A percentile compares a stretch with the other conserved stretches of the same genome.
Conservation (phyloP, 192 early-diverging fungal species). For the Spinellus fusiger region DNA sequence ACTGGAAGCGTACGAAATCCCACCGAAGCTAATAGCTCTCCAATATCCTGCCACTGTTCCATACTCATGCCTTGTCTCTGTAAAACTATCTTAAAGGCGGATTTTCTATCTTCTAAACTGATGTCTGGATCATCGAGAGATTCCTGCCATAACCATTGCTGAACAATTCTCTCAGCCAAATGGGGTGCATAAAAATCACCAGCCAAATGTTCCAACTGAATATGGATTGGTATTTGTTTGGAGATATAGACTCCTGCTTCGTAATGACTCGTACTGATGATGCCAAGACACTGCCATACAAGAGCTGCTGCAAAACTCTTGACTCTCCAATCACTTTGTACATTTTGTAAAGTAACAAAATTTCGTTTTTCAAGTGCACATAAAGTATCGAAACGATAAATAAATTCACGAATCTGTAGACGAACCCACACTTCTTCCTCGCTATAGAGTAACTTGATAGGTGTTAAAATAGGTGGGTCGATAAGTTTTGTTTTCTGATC, state of each 20-base stretch:
- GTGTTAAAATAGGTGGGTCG: not conserved
- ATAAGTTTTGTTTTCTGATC: not conserved
- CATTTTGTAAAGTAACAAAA: slow-evolving; percentile 18
- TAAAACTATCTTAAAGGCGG: not conserved
- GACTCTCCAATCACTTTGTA: slow-evolving; percentile 22
- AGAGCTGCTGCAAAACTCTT: slow-evolving; percentile 3
- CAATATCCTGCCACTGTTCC: slow-evolving; percentile 6
- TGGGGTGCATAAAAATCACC: not conserved
- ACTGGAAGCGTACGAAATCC: slow-evolving; percentile 1
- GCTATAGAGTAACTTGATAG: slow-evolving; percentile 1
- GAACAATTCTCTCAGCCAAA: not conserved
- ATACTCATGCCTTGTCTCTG: slow-evolving; percentile 4
- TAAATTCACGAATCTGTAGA: slow-evolving; percentile 21
- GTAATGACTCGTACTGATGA: not conserved
- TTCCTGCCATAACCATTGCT: slow-evolving; percentile 5
- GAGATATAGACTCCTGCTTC: not conserved
- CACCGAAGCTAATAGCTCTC: not conserved
- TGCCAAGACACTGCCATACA: slow-evolving; percentile 3
- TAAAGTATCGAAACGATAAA: slow-evolving; percentile 16
- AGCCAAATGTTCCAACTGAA: not conserved
- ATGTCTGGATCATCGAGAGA: not conserved
- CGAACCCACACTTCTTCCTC: slow-evolving; percentile 25
- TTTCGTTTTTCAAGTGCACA: not conserved
- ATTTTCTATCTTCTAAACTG: not conserved
- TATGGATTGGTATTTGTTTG: not conserved